Evolutionary conservation across 768 basidiomycete genomes (phyloP).

Genomic region (Mrakia blollopis): DNA sequence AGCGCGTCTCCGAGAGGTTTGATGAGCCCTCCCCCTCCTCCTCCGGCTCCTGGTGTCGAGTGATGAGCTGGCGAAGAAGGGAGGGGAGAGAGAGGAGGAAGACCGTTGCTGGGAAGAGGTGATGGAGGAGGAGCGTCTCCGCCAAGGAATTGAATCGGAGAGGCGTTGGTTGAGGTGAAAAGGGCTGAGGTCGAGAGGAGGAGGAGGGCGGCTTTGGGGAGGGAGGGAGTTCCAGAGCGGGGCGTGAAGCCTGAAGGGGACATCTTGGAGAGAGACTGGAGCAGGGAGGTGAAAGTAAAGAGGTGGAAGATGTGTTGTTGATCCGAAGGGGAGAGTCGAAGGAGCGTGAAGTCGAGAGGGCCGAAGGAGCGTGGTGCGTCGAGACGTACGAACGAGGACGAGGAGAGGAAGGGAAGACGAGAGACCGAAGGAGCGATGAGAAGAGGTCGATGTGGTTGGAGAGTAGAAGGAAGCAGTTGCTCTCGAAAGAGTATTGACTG

Average conservation of each 20-base stretch:
- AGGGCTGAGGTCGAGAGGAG: constrained; percentile 3
- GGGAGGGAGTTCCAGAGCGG: neutral
- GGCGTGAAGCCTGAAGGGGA: neutral
- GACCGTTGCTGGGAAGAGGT: neutral
- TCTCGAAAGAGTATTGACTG: neutral
- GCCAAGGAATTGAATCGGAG: neutral
- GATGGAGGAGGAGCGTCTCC: neutral
- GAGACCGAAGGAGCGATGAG: neutral
- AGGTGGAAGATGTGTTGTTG: neutral
- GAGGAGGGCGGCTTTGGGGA: neutral
- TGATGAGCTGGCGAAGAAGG: neutral
- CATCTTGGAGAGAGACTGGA: neutral
- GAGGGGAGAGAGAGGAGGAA: neutral
- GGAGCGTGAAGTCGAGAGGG: neutral
- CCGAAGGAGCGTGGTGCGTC: neutral
- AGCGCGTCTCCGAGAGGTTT: neutral
- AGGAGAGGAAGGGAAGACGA: neutral
- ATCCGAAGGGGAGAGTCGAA: too few relatives aligned
- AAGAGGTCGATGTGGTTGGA: neutral
- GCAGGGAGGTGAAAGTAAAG: neutral
- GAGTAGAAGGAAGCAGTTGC: neutral
- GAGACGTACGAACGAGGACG: neutral
- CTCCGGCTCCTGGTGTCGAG: neutral
- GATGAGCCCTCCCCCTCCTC: neutral
- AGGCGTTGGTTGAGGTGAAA: neutral